Conservation (phyloP, 2,329 filamentous ascomycete species). For the Colletotrichum sp. region DNA sequence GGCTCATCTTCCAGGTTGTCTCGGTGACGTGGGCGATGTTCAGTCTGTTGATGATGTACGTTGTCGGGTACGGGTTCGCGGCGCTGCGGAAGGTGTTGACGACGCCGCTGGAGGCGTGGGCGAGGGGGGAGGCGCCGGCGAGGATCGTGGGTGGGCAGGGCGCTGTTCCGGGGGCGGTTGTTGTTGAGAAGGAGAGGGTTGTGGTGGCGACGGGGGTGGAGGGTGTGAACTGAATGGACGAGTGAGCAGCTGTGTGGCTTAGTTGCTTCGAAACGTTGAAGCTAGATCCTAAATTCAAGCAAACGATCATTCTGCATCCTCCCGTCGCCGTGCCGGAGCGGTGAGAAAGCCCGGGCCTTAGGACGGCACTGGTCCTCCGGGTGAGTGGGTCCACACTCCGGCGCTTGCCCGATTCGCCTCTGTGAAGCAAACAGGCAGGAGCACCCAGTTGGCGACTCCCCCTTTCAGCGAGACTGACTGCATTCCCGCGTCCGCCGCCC, state of each 20-base stretch:
- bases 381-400: not conserved
- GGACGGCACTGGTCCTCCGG: not conserved
- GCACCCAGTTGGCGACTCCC: not conserved
- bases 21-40: not conserved
- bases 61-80: not conserved
- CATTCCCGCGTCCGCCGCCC: not conserved
- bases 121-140: not conserved
- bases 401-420: not conserved
- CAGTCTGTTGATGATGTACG: not conserved
- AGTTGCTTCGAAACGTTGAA: too few relatives aligned
- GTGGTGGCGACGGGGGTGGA: not conserved
- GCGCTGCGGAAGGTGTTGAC: slow-evolving; percentile 5
- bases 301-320: not conserved
- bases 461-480: not conserved
- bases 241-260: not conserved
- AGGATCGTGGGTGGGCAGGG: not conserved
- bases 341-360: not conserved
- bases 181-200: not conserved
- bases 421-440: slow-evolving; percentile 7
- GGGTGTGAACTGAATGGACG: not conserved
- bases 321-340: not conserved
- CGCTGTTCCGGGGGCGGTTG: not conserved
- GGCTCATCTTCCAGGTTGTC: not conserved
- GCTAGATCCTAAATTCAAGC: not conserved
- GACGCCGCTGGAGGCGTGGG: slow-evolving; percentile 9